Percentiles rank a stretch among this genome's conserved stretches.
These are phyloP conservation scores for Nitzschia inconspicua DNA, from an alignment of 108 stramenopile species.

Conservation along the genomic window DNA sequence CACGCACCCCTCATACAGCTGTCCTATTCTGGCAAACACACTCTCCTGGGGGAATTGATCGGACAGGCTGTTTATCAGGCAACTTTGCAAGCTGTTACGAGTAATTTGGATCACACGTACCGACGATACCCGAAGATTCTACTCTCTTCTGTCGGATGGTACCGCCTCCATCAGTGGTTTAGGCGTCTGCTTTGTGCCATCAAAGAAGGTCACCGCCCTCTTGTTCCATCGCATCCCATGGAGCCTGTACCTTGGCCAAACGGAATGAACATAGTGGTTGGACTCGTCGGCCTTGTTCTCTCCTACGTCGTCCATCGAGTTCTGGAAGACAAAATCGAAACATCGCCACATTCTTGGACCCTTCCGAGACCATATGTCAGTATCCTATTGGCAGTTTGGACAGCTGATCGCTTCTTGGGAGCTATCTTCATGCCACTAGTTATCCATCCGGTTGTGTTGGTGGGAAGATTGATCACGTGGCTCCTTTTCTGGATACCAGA, in stretches of 20 bases:
- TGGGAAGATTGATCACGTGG: conserved; percentile 29
- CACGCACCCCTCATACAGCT: background rate
- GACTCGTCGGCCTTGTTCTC: background rate
- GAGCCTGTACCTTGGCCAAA: background rate
- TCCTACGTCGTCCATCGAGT: too few species aligned
- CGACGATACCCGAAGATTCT: background rate
- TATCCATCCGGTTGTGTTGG: conserved; percentile 45
- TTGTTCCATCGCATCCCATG: conserved; percentile 5
- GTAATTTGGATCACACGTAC: conserved; percentile 43
- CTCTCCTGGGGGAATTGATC: conserved; percentile 37
- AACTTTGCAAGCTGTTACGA: conserved; percentile 50
- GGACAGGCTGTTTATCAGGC: conserved; percentile 58
- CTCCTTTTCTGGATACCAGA: conserved; percentile 1
- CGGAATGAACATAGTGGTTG: background rate
- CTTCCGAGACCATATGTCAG: too few species aligned
- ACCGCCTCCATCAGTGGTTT: background rate
- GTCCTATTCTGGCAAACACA: conserved; percentile 42
- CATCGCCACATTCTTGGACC: too few species aligned
- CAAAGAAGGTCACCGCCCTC: background rate
- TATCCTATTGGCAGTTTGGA: too few species aligned
- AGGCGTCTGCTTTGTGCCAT: background rate
- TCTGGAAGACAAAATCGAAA: too few species aligned
- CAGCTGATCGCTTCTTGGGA: conserved; percentile 29
- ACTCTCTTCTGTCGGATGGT: too few species aligned
- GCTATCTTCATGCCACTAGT: conserved; percentile 20